Percentiles rank a stretch among this genome's conserved stretches.
These are phyloP conservation scores for Talaromyces nanjingensis DNA, from an alignment of 495 filamentous ascomycete genomes.

Conservation along the genomic window DNA sequence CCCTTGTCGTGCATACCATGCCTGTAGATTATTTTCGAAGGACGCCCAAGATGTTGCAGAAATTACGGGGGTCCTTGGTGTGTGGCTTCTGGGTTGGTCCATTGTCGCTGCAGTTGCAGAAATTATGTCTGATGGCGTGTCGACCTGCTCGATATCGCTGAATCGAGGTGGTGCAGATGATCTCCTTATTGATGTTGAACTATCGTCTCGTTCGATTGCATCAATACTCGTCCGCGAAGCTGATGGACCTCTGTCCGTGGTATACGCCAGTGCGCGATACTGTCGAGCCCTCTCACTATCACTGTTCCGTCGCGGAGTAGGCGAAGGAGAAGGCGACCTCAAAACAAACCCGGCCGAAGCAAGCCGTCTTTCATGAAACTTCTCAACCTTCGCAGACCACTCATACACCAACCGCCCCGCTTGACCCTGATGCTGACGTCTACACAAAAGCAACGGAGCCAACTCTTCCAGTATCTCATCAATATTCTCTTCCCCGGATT, in stretches of 20 bases:
- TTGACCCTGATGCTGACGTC: slow-evolving; percentile 19
- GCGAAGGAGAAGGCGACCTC: not conserved
- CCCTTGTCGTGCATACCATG: not conserved
- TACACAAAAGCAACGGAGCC: slow-evolving; percentile 23
- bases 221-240: not conserved
- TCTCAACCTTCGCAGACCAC: slow-evolving; percentile 16
- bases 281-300: not conserved
- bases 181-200: not conserved
- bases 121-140: not conserved
- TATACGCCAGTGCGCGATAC: not conserved
- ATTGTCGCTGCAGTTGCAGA: not conserved
- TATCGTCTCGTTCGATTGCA: not conserved
- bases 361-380: not conserved
- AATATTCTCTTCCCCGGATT: slow-evolving; percentile 12
- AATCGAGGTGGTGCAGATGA: not conserved
- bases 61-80: not conserved
- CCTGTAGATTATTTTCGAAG: not conserved
- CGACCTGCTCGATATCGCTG: not conserved
- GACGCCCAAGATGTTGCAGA: not conserved
- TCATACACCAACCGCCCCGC: slow-evolving; percentile 9
- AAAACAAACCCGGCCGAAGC: not conserved
- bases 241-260: not conserved
- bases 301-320: not conserved
- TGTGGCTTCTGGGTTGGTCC: not conserved
- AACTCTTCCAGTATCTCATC: slow-evolving; percentile 16